phyloP scores from a whole-genome alignment of 2,329 filamentous ascomycete species.

The Fusarium chaquense region DNA sequence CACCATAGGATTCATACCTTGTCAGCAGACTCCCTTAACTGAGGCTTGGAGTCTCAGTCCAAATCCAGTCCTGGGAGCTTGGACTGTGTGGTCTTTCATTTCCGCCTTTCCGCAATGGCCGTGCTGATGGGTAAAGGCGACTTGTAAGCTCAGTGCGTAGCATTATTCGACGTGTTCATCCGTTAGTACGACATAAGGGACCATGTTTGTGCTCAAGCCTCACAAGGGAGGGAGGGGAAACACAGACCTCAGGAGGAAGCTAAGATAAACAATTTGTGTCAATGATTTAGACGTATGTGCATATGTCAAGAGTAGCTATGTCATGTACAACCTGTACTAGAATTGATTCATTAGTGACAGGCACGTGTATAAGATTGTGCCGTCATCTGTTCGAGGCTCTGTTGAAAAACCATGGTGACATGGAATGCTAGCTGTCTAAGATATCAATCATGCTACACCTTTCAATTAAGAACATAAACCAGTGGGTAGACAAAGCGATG shows the following conservation, averaged over 20 bases:
- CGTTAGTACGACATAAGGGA: constrained; percentile 33
- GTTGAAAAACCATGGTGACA: constrained; percentile 1
- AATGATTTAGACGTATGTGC: constrained; percentile 3
- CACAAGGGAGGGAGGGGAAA: constrained; percentile 16
- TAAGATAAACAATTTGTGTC: constrained; percentile 17
- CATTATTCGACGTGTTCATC: constrained; percentile 40
- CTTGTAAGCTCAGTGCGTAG: constrained; percentile 23
- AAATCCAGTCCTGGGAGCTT: constrained; percentile 33
- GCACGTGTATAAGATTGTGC: constrained; percentile 6
- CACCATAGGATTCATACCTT: constrained; percentile 21
- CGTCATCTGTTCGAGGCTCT: background rate
- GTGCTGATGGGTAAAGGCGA: constrained; percentile 35
- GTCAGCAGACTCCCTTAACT: constrained; percentile 28
- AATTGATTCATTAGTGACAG: background rate
- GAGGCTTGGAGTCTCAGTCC: constrained; percentile 26
- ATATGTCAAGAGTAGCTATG: constrained; percentile 3
- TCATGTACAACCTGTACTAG: constrained; percentile 11
- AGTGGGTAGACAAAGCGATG: constrained; percentile 10
- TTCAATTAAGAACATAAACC: constrained; percentile 9
- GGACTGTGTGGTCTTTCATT: constrained; percentile 40
- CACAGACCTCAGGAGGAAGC: constrained; percentile 19
- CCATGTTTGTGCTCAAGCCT: constrained; percentile 22
- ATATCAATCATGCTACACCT: background rate
- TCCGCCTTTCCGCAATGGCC: constrained; percentile 38
- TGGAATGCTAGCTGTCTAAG: background rate